Conservation (phyloP, 768 basidiomycete species). For the Daedalea quercina region DNA sequence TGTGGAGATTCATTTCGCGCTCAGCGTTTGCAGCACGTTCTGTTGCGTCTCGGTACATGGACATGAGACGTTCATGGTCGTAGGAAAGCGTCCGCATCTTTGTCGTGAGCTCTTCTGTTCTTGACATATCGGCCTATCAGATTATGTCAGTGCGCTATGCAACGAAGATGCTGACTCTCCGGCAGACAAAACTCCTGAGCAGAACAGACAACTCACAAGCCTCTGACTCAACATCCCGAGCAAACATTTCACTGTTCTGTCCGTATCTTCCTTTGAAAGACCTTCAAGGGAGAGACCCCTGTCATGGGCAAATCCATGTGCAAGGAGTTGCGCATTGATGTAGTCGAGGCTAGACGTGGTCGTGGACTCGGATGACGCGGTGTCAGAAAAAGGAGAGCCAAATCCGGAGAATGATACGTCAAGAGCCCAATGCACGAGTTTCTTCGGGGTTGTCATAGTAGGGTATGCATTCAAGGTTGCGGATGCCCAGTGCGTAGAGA, state of each 20-base stretch:
- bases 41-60: constrained; percentile 51
- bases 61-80: constrained; percentile 68
- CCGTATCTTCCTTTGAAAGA: constrained; percentile 45
- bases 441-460: constrained; percentile 29
- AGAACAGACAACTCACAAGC: constrained; percentile 48
- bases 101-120: constrained; percentile 70
- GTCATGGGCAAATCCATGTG: constrained; percentile 66
- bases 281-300: constrained; percentile 69
- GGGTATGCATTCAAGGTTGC: too few relatives aligned
- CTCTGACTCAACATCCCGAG: constrained; percentile 70
- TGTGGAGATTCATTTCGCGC: constrained; percentile 68
- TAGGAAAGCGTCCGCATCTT: constrained; percentile 74
- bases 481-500: too few relatives aligned
- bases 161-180: too few relatives aligned
- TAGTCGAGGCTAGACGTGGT: constrained; percentile 65
- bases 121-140: constrained; percentile 62
- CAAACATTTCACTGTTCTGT: constrained; percentile 66
- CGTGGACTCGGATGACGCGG: constrained; percentile 39
- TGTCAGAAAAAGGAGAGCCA: constrained; percentile 22
- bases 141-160: neutral
- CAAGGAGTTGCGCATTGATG: constrained; percentile 74
- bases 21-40: constrained; percentile 69
- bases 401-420: constrained; percentile 34
- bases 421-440: constrained; percentile 47
- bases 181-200: too few relatives aligned